Conservation (phyloP, 129 eudicot genomes). For the carrot (Daucus carota) region DH1_v3.0 NC_030383.2:63500001-63500500, state of each 20-base stretch:
- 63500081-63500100: constrained; percentile 15
- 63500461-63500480: not conserved
- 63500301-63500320: constrained; percentile 52
- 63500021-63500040: constrained; percentile 12
- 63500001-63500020: constrained; percentile 29
- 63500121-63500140: not conserved
- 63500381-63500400: not conserved
- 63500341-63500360: not conserved
- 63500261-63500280: constrained; percentile 74
- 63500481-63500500: too few species aligned
- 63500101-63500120: constrained; percentile 9
- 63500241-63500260: constrained; percentile 75
- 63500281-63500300: constrained; percentile 65
- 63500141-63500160: too few species aligned
- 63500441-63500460: not conserved
- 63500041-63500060: constrained; percentile 36
- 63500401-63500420: not conserved
- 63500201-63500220: constrained; percentile 70
- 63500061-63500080: constrained; percentile 75
- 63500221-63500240: constrained; percentile 67
- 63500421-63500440: not conserved
- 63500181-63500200: constrained; percentile 29
- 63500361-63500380: not conserved
- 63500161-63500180: not conserved
- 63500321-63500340: not conserved